These are phyloP conservation scores for Durio zibethinus DNA, from an alignment of 345 rosid species.

Conservation along the genomic window DNA sequence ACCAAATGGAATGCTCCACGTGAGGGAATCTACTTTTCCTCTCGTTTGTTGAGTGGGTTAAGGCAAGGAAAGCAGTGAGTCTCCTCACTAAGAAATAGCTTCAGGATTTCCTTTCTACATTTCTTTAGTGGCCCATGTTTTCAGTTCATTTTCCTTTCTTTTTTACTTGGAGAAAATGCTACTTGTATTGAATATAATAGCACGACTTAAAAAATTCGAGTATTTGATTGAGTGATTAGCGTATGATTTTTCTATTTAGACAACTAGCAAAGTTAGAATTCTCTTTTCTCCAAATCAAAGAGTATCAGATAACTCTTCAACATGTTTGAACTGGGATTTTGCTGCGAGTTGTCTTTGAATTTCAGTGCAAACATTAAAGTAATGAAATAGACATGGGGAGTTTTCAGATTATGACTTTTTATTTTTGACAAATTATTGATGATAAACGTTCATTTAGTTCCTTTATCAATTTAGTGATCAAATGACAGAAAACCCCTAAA, in stretches of 20 bases:
- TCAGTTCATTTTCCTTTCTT: not conserved
- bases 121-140: not conserved
- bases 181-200: no score
- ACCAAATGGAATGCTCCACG: not conserved
- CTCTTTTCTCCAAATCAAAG: no score
- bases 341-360: not conserved
- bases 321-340: not conserved
- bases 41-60: not conserved
- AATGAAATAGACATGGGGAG: not conserved
- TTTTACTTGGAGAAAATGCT: not conserved
- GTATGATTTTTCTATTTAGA: no score
- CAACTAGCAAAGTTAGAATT: no score
- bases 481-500: not conserved
- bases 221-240: no score
- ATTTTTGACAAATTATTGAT: not conserved
- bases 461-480: not conserved
- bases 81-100: not conserved
- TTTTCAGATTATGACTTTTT: not conserved
- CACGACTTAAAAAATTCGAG: no score
- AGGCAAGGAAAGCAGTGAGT: not conserved
- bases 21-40: conserved; percentile 5
- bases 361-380: not conserved
- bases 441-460: not conserved
- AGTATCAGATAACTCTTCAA: no score
- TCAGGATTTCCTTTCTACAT: not conserved